These are phyloP conservation scores for Parmales sp. DNA, from an alignment of 108 stramenopile genomes.

Conservation along the genomic window DNA sequence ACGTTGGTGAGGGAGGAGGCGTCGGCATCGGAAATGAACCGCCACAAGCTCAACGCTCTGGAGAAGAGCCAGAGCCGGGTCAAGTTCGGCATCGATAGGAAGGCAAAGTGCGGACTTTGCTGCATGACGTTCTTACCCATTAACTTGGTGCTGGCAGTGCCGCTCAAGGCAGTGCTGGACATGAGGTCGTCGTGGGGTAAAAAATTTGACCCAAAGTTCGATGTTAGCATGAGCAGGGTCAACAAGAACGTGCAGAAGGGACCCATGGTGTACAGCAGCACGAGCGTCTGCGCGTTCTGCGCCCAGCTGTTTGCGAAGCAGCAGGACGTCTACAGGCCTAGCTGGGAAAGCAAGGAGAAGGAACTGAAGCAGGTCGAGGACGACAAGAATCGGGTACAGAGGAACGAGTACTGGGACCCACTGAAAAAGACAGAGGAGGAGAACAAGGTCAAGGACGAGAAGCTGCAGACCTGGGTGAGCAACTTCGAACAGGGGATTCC, in stretches of 20 bases:
- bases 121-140: conserved; percentile 13
- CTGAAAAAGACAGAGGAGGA: conserved; percentile 14
- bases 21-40: background rate
- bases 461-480: conserved; percentile 7
- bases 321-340: conserved; percentile 16
- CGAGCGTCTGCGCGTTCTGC: background rate
- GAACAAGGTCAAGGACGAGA: background rate
- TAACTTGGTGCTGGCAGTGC: conserved; percentile 18
- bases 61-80: conserved; percentile 3
- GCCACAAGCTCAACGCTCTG: conserved; percentile 6
- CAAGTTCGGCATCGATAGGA: conserved; percentile 8
- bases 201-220: conserved; percentile 18
- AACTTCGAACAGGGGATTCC: conserved; percentile 3
- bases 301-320: conserved; percentile 2
- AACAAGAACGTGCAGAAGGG: conserved; percentile 17
- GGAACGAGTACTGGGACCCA: conserved; percentile 16
- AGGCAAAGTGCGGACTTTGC: conserved; percentile 13
- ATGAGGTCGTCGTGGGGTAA: conserved; percentile 21
- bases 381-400: conserved; percentile 1
- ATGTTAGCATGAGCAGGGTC: background rate
- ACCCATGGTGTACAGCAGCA: conserved; percentile 12
- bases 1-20: conserved; percentile 2
- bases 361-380: conserved; percentile 16
- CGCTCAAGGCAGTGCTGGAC: conserved; percentile 18
- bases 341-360: conserved; percentile 12